These are phyloP conservation scores for Xylaria scruposa DNA, from an alignment of 495 filamentous ascomycete genomes.

Conservation along the genomic window DNA sequence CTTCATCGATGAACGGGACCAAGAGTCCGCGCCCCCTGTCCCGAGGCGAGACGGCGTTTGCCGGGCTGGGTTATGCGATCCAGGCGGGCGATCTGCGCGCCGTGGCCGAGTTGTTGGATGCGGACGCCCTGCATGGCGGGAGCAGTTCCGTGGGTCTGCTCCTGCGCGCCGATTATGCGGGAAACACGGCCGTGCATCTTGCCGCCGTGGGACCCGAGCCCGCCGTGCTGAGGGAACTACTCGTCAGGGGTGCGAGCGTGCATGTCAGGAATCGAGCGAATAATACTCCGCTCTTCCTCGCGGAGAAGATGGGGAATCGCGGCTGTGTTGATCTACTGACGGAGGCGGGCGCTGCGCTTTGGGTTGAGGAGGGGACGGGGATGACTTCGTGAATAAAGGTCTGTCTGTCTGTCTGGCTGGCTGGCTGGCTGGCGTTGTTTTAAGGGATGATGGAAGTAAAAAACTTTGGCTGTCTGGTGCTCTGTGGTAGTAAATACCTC, in stretches of 20 bases:
- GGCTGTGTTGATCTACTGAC: conserved; percentile 71
- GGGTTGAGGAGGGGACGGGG: conserved; percentile 33
- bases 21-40: conserved; percentile 47
- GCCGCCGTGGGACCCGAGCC: conserved; percentile 56
- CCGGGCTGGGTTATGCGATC: conserved; percentile 82
- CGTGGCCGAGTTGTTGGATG: conserved; percentile 69
- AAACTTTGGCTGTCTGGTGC: too few species aligned
- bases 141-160: conserved; percentile 62
- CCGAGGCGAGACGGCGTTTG: conserved; percentile 64
- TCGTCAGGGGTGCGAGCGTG: conserved; percentile 81
- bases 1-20: conserved; percentile 34
- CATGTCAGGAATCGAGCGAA: conserved; percentile 82
- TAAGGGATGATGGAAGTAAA: background rate
- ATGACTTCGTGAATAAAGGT: background rate
- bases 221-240: conserved; percentile 72
- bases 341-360: conserved; percentile 73
- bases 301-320: conserved; percentile 60
- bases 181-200: conserved; percentile 80
- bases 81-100: conserved; percentile 70
- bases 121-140: conserved; percentile 54
- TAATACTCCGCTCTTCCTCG: conserved; percentile 83
- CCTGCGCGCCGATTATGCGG: conserved; percentile 82
- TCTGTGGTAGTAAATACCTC: too few species aligned
- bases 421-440: conserved; percentile 28
- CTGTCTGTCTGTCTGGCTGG: background rate